These are phyloP conservation scores for Cordia subcordata DNA, from an alignment of 257 asterid species.

Conservation along the genomic window DNA sequence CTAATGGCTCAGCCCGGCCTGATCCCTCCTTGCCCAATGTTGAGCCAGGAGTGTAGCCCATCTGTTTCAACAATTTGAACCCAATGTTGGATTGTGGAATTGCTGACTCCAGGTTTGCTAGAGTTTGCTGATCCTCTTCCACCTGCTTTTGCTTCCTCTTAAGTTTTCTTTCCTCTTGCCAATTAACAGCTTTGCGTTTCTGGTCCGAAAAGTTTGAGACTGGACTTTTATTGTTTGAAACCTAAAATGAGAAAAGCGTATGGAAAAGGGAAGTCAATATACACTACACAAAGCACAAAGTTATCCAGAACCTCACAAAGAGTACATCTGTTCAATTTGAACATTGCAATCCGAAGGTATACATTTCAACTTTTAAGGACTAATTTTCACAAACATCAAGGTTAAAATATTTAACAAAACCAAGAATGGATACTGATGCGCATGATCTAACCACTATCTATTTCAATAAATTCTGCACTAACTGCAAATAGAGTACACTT, in stretches of 20 bases:
- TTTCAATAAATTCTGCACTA: too few species aligned
- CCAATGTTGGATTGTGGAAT: conserved; percentile 93
- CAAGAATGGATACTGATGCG: neutral
- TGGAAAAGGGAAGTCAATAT: neutral
- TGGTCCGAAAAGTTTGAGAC: conserved; percentile 37
- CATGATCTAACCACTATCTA: too few species aligned
- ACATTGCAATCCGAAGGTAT: too few species aligned
- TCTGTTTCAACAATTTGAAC: conserved; percentile 81
- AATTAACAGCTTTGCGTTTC: conserved; percentile 49
- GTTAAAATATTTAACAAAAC: neutral
- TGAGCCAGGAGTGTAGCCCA: conserved; percentile 94
- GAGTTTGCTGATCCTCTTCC: conserved; percentile 68
- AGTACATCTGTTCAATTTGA: too few species aligned
- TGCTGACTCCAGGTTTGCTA: conserved; percentile 59
- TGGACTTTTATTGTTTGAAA: conserved; percentile 22
- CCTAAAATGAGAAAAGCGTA: conserved; percentile 30
- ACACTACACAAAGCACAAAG: neutral
- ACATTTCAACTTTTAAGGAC: neutral
- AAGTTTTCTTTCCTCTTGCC: conserved; percentile 65
- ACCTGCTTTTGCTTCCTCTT: conserved; percentile 59
- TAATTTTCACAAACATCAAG: neutral
- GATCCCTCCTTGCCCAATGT: conserved; percentile 87
- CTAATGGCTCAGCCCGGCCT: conserved; percentile 71
- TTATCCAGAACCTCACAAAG: neutral
- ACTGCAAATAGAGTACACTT: too few species aligned